Evolutionary conservation across 164 flowering plant genomes (phyloP).

Genomic region (Aristolochia californica): DNA sequence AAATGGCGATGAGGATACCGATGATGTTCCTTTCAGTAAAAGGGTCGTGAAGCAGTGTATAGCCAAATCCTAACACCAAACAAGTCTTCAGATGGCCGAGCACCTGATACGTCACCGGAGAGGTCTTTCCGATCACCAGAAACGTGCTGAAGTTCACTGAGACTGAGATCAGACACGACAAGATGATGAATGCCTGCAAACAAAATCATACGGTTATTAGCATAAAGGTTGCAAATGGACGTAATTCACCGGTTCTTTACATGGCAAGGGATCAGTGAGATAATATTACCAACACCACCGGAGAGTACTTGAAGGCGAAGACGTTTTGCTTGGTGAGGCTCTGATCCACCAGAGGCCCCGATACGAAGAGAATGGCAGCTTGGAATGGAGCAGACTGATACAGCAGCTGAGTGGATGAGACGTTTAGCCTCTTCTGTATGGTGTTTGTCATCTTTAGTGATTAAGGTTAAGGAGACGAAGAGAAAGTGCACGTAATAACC

Average conservation of each 20-base stretch:
- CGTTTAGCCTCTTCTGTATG: slow-evolving; percentile 86
- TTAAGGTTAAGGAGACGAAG: slow-evolving; percentile 22
- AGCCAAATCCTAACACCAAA: slow-evolving; percentile 81
- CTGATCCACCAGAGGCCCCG: slow-evolving; percentile 88
- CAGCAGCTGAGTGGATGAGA: slow-evolving; percentile 83
- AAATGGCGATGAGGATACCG: slow-evolving; percentile 67
- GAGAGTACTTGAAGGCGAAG: slow-evolving; percentile 66
- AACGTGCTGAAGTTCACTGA: slow-evolving; percentile 96
- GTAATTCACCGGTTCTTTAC: not conserved
- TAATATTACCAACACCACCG: slow-evolving; percentile 72
- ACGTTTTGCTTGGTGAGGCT: slow-evolving; percentile 79
- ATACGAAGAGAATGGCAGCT: slow-evolving; percentile 82
- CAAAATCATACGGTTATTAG: not conserved
- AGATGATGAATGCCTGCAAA: slow-evolving; percentile 64
- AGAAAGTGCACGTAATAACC: not conserved
- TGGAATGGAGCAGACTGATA: slow-evolving; percentile 98
- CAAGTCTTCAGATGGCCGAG: slow-evolving; percentile 96
- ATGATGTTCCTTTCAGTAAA: slow-evolving; percentile 77
- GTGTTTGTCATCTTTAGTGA: slow-evolving; percentile 76
- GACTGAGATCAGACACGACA: slow-evolving; percentile 82
- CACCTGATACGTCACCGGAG: slow-evolving; percentile 95
- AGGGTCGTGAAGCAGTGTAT: slow-evolving; percentile 81
- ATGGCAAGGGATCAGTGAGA: too few species aligned
- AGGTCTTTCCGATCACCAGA: slow-evolving; percentile 89
- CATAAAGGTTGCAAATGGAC: not conserved